These are phyloP conservation scores for Moesziomyces antarcticus DNA, from an alignment of 1,284 basidiomycete genomes.

Conservation along the genomic window DNA sequence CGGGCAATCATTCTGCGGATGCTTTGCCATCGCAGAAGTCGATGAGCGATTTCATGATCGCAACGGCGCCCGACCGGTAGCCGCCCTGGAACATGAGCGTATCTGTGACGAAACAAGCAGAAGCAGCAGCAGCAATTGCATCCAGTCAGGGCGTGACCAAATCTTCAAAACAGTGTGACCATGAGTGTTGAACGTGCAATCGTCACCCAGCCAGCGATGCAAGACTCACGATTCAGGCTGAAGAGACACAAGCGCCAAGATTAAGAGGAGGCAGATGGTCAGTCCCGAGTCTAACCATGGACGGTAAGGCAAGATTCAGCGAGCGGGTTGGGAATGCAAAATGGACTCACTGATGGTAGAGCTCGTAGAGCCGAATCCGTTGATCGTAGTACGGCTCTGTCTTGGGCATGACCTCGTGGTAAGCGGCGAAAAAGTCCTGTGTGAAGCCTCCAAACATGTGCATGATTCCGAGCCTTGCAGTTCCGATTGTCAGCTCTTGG, in stretches of 20 bases:
- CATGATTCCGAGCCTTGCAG: slow-evolving; percentile 41
- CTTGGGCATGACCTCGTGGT: slow-evolving; percentile 29
- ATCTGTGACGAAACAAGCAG: slow-evolving; percentile 12
- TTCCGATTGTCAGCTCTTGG: neutral
- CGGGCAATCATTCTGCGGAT: slow-evolving; percentile 2
- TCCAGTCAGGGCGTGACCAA: neutral
- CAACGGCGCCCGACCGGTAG: slow-evolving; percentile 39
- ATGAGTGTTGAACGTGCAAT: neutral
- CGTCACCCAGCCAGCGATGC: neutral
- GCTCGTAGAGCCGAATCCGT: slow-evolving; percentile 33
- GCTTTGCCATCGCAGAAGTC: slow-evolving; percentile 15
- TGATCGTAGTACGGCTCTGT: slow-evolving; percentile 35
- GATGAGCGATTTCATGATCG: slow-evolving; percentile 44
- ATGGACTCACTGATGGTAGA: slow-evolving; percentile 42
- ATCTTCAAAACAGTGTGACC: neutral
- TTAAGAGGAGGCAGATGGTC: neutral
- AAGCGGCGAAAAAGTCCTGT: slow-evolving; percentile 45
- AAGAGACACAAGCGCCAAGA: neutral
- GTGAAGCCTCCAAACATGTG: slow-evolving; percentile 49
- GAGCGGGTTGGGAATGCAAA: neutral
- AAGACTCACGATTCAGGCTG: slow-evolving; percentile 33
- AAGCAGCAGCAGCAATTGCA: too few species aligned
- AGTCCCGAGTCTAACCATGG: neutral
- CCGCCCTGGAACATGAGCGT: slow-evolving; percentile 40
- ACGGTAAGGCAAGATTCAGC: neutral